Evolutionary conservation across 2,329 filamentous ascomycete species (phyloP), one percentile per base, ranked within the genome.

Genomic region (Botryotinia narcissicola): DNA sequence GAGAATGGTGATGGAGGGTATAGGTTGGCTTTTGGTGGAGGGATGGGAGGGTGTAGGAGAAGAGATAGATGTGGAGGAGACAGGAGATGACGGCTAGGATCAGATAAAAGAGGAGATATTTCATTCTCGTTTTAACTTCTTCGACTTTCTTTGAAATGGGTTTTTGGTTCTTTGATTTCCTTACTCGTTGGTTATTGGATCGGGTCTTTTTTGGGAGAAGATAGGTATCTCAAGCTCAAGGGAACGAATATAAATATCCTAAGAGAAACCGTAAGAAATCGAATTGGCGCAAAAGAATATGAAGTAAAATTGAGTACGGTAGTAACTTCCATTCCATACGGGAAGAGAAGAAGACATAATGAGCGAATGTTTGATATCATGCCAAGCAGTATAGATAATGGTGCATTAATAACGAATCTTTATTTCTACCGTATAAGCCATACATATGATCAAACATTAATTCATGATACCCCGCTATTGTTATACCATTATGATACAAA

Each of bases 41-140:
- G 4, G 29, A 8, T 4, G 37, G 37, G 22, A 70, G 51, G 12
- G 37, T 62, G 16, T 7, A 29, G 10, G 37, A 70, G 42, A 70
- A 72, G 70, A 72, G 18, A n/a, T 40, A 32, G 12, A 72, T 72
- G 9, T 46, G 46, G 25, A 72, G 32, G 29, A 72, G 32, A 51
- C 42, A 72, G 22, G 51, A 54, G 32, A 37, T 42, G 18, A 35
- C 29, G 6, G 70, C 25, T 22, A 72, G 25, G n/a, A 57, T 8
- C 7, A 72, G n/a, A 42, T 37, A 64, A 6, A 32, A 18, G 18
- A 67, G 9, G 25, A 72, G 42, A 35, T 64, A 18, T 44, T 54
- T 72, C 70, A 72, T 72, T 20, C 32, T 66, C 37, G 35, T 1
- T 29, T 35, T 3, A 1, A 3, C 7, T 40, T 62, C 22, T 61